Conservation (phyloP, 106 monocot species). For the Dioscorea alata region DNA sequence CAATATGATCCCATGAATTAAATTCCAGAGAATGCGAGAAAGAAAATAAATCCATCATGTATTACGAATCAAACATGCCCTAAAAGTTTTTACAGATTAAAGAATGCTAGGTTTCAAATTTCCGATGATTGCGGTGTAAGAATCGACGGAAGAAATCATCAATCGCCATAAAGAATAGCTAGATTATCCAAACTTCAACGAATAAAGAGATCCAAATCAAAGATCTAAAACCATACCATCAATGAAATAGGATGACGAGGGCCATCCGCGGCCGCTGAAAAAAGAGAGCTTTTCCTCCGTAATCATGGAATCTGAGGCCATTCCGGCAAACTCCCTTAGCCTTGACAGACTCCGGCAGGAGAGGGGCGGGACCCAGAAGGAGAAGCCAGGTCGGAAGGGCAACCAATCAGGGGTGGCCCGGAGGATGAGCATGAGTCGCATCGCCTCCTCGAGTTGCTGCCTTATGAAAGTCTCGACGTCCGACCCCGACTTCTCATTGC, state of each 20-base stretch:
- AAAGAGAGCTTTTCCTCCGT: neutral
- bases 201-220: neutral
- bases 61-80: neutral
- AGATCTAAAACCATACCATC: neutral
- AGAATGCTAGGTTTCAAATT: neutral
- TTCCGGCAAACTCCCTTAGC: neutral
- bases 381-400: slow-evolving; percentile 20
- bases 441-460: slow-evolving; percentile 9
- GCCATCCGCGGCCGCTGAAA: neutral
- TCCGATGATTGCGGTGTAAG: neutral
- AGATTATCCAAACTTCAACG: neutral
- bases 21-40: neutral
- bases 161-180: neutral
- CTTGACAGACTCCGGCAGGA: neutral
- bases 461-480: neutral
- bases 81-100: neutral
- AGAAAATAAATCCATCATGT: neutral
- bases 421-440: slow-evolving; percentile 2
- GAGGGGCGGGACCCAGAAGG: slow-evolving; percentile 15
- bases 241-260: slow-evolving; percentile 1
- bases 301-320: neutral
- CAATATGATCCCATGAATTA: neutral
- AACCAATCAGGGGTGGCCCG: slow-evolving; percentile 20
- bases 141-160: neutral
- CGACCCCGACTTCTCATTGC: neutral